These are phyloP conservation scores for Cardamine chenopodiifolia DNA, from an alignment of 345 rosid species.

Conservation along the genomic window DNA sequence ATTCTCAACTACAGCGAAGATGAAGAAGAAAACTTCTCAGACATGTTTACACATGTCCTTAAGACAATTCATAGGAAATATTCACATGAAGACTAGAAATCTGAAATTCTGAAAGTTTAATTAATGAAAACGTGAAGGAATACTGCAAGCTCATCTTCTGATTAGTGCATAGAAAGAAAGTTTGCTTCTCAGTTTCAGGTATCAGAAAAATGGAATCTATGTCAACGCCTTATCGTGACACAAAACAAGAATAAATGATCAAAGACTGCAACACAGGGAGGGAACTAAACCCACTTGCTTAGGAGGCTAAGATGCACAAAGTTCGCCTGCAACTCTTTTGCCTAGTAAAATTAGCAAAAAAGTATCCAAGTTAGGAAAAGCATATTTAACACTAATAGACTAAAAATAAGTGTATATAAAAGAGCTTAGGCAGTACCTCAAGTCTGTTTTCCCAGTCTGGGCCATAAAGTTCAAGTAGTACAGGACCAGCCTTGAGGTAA, in stretches of 20 bases:
- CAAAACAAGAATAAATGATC: constrained; percentile 6
- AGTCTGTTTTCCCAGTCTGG: constrained; percentile 84
- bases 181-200: constrained; percentile 5
- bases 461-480: constrained; percentile 64
- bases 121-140: not conserved
- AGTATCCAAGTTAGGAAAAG: constrained; percentile 11
- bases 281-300: constrained; percentile 66
- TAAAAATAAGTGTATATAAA: not conserved
- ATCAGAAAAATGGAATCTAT: not conserved
- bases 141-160: constrained; percentile 7
- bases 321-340: constrained; percentile 82
- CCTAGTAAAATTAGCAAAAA: constrained; percentile 49
- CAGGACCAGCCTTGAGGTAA: constrained; percentile 88
- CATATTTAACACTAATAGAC: not conserved
- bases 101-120: not conserved
- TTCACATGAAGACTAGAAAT: constrained; percentile 8
- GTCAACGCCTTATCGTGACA: constrained; percentile 6
- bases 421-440: constrained; percentile 59
- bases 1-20: constrained; percentile 28
- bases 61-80: constrained; percentile 10
- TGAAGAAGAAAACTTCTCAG: constrained; percentile 41
- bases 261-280: constrained; percentile 17
- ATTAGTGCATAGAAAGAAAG: constrained; percentile 12
- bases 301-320: constrained; percentile 80
- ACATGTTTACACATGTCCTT: constrained; percentile 2